Conservation (phyloP, 2,329 filamentous ascomycete genomes). For the Ophioceras dolichostomum region DNA sequence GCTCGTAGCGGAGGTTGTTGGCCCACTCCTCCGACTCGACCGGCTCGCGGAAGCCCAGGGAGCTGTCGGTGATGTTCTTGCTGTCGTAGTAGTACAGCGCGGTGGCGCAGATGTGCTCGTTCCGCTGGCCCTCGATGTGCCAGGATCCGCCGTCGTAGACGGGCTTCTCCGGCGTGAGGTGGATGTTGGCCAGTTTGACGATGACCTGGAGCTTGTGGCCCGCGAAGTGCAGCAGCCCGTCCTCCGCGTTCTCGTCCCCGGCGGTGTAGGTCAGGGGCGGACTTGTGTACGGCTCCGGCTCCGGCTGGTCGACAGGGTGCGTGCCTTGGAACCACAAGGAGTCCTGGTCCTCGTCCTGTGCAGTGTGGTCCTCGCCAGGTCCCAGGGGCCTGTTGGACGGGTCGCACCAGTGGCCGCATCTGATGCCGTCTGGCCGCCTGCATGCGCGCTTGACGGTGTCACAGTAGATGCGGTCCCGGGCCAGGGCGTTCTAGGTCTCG, state of each 20-base stretch:
- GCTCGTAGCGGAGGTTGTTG: slow-evolving; percentile 1
- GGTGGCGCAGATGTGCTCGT: slow-evolving; percentile 44
- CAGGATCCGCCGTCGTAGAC: slow-evolving; percentile 30
- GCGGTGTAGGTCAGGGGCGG: not conserved
- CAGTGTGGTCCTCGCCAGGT: not conserved
- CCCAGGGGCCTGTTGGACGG: not conserved
- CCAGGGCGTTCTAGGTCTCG: not conserved
- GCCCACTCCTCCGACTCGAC: slow-evolving; percentile 8
- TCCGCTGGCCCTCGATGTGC: slow-evolving; percentile 35
- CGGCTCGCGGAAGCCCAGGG: slow-evolving; percentile 29
- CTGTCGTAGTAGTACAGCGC: slow-evolving; percentile 41
- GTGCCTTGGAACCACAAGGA: slow-evolving; percentile 7
- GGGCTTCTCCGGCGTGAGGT: slow-evolving; percentile 43
- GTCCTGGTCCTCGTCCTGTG: not conserved
- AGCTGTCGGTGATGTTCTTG: slow-evolving; percentile 33
- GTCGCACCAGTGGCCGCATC: too few species aligned
- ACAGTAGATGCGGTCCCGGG: not conserved
- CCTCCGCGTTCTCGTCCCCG: not conserved
- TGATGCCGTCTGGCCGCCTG: too few species aligned
- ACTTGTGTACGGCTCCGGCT: not conserved
- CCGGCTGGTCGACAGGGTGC: slow-evolving; percentile 4
- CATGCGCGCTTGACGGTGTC: too few species aligned
- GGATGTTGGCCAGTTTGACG: slow-evolving; percentile 47
- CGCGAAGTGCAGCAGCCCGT: slow-evolving; percentile 9
- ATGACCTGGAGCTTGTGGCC: slow-evolving; percentile 44